Evolutionary conservation across 2,329 filamentous ascomycete species (phyloP).

Genomic region (Beauveria rudraprayagi): DNA sequence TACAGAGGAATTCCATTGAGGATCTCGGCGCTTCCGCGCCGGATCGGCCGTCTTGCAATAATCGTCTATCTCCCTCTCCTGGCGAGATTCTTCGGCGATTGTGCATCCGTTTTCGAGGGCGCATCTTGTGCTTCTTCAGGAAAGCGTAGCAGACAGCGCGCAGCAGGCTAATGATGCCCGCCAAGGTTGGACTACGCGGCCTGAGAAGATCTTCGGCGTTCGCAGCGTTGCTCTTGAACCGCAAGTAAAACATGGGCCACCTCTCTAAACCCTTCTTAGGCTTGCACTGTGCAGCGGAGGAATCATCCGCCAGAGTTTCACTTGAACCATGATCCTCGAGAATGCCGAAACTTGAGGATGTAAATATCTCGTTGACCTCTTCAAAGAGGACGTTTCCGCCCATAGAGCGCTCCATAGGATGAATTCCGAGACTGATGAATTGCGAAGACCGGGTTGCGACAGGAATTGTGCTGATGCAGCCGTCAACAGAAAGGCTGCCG

Average conservation of each 20-base stretch:
- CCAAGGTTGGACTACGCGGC: slow-evolving; percentile 29
- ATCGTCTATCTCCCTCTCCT: neutral
- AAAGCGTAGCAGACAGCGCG: slow-evolving; percentile 65
- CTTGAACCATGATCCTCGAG: slow-evolving; percentile 38
- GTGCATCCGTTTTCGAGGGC: slow-evolving; percentile 35
- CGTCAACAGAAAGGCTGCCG: slow-evolving; percentile 53
- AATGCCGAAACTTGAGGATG: slow-evolving; percentile 66
- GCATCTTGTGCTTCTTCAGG: slow-evolving; percentile 63
- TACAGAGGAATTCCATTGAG: slow-evolving; percentile 13
- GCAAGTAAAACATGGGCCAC: slow-evolving; percentile 87
- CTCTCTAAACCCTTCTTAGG: slow-evolving; percentile 62
- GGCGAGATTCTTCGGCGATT: slow-evolving; percentile 4
- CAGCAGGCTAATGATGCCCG: slow-evolving; percentile 50
- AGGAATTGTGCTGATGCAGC: slow-evolving; percentile 63
- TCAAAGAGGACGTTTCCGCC: slow-evolving; percentile 63
- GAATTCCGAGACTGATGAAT: slow-evolving; percentile 72
- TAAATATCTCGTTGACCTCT: slow-evolving; percentile 70
- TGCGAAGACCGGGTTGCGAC: slow-evolving; percentile 65
- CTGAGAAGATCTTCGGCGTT: slow-evolving; percentile 24
- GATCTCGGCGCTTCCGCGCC: neutral
- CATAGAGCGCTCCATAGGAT: slow-evolving; percentile 49
- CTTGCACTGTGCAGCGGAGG: slow-evolving; percentile 21
- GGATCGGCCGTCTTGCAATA: neutral
- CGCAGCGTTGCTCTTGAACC: slow-evolving; percentile 39
- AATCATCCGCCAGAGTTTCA: slow-evolving; percentile 6